Evolutionary conservation across 2,329 filamentous ascomycete species (phyloP), one percentile per base, ranked within the genome.

Genomic region (Bretziella fagacearum): DNA sequence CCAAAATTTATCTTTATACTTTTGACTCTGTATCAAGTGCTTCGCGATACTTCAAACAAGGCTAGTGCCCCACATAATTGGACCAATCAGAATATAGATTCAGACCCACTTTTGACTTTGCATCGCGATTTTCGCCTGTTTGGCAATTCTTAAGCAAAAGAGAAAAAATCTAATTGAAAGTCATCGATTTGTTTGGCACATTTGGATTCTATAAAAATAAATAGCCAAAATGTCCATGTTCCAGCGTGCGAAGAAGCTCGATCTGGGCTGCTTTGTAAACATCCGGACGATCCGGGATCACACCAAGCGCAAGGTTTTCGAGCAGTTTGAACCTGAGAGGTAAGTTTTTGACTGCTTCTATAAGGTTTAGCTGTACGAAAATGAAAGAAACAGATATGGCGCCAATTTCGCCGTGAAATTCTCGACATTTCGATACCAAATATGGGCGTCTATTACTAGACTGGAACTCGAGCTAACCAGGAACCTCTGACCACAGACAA

Each of bases 301-400:
- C 67, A 87, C 86, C 47, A 98, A 96, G 75, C 82, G 91, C 58
- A 89, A 93, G 67, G 84, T 86, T 50, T 95, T 87, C 58, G 82
- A 81, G 59, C 71, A 85, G 60, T 69, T 81, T 59, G 91, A 98
- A 68, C 77, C 86, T 3, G 82, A 95, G 66, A 81, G 89, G 87
- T 93, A 69, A 53, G 54, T 20, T 32, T 20, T 13, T 32, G 20
- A 22, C 17, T 13, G 30, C 30, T n/a, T 33, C 17, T 33, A n/a
- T 33, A 17, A 17, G 13, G 30, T 13, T 4, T 33, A 5, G 11
- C 13, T 33, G 30, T 13, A n/a, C 6, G 8, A 33, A n/a, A 7
- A 33, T 15, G 11, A 33, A 33, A 33, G 2, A 3, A 2, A 2
- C 17, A n/a, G n/a, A n/a, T n/a, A n/a, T n/a, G n/a, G n/a, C n/a